Evolutionary conservation across 129 eudicot genomes (phyloP), one percentile per base, ranked within the genome.

Genomic region (Calendula officinalis): DNA sequence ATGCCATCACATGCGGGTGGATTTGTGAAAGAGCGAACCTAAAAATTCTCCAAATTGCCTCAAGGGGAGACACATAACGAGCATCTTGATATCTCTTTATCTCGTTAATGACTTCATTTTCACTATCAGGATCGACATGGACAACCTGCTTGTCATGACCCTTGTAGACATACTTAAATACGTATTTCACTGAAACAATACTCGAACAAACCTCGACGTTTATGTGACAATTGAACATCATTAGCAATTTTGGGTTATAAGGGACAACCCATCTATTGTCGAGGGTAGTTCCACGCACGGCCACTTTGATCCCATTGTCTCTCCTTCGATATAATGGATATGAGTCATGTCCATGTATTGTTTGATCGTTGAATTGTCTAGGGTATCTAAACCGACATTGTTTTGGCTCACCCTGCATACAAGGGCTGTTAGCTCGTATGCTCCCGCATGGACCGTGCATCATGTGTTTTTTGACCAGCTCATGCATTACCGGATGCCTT

Each of bases 311-410:
- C 3, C 60, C 60, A 9, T 69, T 33, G n/a, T 79, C 35, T 6
- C 77, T 45, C 3, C 74, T 15, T n/a, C 64, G 22, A 30, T 79
- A 79, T 0, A 15, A 49, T 3, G 77, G 84, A 43, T 74, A 80
- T 1, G 50, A 15, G 15, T 69, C 47, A 9, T 45, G 33, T 3
- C 73, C 74, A 16, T 55, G 55, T 7, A 17, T 4, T 2, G 84
- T 74, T 3, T 0, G 6, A 1, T 49, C 58, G 1, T 36, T 7
- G 39, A 73, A 79, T 2, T 27, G 5, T 3, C 47, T 17, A 0
- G 72, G 77, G 39, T 71, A 61, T 7, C 57, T 36, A 16, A 38
- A 36, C 30, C 73, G 62, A 10, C 78, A 71, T 3, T 52, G 4
- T 39, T 40, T 55, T 55, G 40, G 60, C 3, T 32, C 64, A 15